Evolutionary conservation across 345 rosid species (phyloP), one percentile per base, ranked within the genome.

Genomic region (Hypericum androsaemum): DNA sequence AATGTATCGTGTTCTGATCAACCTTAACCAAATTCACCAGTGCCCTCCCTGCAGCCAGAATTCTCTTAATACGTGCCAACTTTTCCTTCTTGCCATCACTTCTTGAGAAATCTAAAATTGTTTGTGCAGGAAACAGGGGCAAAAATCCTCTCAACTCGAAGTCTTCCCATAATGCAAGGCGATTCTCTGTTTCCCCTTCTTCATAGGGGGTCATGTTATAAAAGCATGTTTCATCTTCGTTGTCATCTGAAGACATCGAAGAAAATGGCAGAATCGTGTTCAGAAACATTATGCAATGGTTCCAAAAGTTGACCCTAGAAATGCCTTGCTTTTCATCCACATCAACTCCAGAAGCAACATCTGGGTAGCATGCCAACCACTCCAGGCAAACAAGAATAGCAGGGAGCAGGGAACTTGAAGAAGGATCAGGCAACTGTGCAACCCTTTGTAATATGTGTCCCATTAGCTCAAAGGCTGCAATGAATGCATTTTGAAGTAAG

Each of bases 331-430:
- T 78, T 70, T 83, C 94, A 71, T 85, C 95, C 51, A 62, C 59
- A 58, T 83, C 90, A 55, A 67, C 72, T 49, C 80, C 84, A 7
- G 72, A 43, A 41, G 87, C 90, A 60, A 81, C 47, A 60, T 85
- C 97, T 37, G 97, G 90, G 67, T 58, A 81, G 61, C 88, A 88
- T 41, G 97, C 97, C 74, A 88, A 64, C 97, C 98, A 92, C 65
- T 92, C 98, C 52, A 88, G 68, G 66, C 83, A 85, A 49, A 92
- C 85, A 43, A 92, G 66, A 61, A 85, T 69, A 37, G 95, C 86
- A 60, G 98, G 90, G 56, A 92, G 62, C 41, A 84, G 75, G 50
- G 67, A 83, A 77, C 94, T 92, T 41, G 85, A 73, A 38, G 84
- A 80, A 66, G 78, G 80, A 71, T 88, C 95, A 14, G 5, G 57